Base-by-base conservation (phyloP, 192 early-diverging fungal species). In the Gaertneriomyces sp. region DNA sequence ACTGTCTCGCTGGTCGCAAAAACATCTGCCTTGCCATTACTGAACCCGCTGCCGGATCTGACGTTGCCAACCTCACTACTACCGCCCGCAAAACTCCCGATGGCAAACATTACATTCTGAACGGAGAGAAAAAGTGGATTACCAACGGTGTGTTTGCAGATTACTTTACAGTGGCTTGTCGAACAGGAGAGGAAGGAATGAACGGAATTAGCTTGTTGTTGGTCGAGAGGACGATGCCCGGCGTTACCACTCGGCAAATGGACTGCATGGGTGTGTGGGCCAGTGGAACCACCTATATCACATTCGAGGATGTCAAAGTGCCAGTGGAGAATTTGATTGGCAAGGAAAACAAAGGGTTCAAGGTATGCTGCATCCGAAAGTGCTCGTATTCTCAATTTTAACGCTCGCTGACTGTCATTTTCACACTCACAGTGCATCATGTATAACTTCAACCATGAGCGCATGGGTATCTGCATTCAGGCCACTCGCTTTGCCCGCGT, bases 271-370 rank as follows among this genome's bases (percentile, higher is more conserved):
- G 91, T 45, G 87, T 90, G 43, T 91, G 90, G 90, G 83, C 89
- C 5, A 85, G 84, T 46, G 92, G 91, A 58, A 93, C 89, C 6
- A 81, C 88, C 12, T 92, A 89, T 61, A 78, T 91, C 45, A 85
- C 88, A 4, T 89, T 90, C 74, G 90, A 90, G 65, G 91, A 94
- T 67, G 91, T 94, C 59, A 88, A 89, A 71, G 92, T 94, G 2
- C 91, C 92, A 12, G 88, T 86, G 42, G 85, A 84, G 56, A 92
- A 93, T 68, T 57, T 93, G 67, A 89, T 93, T 72, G 92, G 92
- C 43, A 79, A 90, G 66, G 89, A 87, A 61, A 91, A 92, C 81
- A 84, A 87, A 53, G 92, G 90, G 0, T 93, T 93, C 86, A 91
- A 91, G 75, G 56, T 50, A 51, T 25, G 38, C 25, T 38, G 4